phyloP scores from a whole-genome alignment of 2,329 filamentous ascomycete genomes.

The Pseudogymnoascus destructans region DNA sequence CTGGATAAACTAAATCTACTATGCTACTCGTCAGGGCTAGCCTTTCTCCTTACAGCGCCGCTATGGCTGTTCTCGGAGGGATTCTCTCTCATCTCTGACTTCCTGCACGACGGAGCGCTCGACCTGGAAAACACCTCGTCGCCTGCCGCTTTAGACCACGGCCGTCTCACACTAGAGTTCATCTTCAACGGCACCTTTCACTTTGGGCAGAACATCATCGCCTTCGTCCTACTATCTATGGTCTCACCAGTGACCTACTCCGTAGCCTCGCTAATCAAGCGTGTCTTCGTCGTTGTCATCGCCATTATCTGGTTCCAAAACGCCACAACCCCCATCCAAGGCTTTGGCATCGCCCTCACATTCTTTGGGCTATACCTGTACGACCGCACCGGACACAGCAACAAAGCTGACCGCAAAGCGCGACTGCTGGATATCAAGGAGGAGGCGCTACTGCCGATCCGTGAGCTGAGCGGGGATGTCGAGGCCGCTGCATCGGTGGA shows the following conservation, averaged over 20 bases:
- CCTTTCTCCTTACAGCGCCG: slow-evolving; percentile 75
- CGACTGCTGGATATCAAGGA: slow-evolving; percentile 44
- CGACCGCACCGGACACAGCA: slow-evolving; percentile 78
- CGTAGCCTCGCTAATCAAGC: slow-evolving; percentile 89
- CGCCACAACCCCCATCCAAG: slow-evolving; percentile 71
- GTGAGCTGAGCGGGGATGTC: slow-evolving; percentile 8
- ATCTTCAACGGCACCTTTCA: slow-evolving; percentile 95
- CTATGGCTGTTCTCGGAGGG: slow-evolving; percentile 94
- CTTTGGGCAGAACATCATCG: slow-evolving; percentile 90
- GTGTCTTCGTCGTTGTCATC: slow-evolving; percentile 90
- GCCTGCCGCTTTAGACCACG: slow-evolving; percentile 64
- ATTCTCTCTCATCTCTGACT: slow-evolving; percentile 60
- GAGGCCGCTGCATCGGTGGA: slow-evolving; percentile 11
- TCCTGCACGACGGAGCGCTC: slow-evolving; percentile 69
- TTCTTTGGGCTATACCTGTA: slow-evolving; percentile 92
- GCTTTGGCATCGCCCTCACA: slow-evolving; percentile 72
- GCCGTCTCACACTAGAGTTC: slow-evolving; percentile 67
- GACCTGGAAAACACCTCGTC: slow-evolving; percentile 35
- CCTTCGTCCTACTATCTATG: slow-evolving; percentile 82
- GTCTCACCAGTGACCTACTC: slow-evolving; percentile 96
- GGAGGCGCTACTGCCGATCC: slow-evolving; percentile 20
- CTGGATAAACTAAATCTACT: slow-evolving; percentile 93
- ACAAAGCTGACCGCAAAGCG: slow-evolving; percentile 74
- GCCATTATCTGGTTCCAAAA: slow-evolving; percentile 95
- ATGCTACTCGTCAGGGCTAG: slow-evolving; percentile 91